Percentiles rank a stretch among this genome's conserved stretches.
Conservation (phyloP, 805 yeast genomes). For the Metschnikowia vanudenii region DNA sequence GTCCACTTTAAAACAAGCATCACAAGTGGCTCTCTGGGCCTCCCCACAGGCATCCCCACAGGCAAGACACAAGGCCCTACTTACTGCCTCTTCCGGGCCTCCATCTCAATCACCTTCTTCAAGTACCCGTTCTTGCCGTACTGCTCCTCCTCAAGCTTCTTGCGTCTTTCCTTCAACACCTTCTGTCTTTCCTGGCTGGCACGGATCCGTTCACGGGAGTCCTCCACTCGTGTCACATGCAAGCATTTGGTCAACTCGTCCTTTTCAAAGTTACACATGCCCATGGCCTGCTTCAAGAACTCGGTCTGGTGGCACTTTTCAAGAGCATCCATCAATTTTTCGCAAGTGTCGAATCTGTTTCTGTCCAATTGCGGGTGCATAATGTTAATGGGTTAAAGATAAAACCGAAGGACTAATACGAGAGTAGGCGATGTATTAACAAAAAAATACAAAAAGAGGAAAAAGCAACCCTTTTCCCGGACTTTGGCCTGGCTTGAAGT, state of each 20-base stretch:
- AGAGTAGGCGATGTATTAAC: too few species aligned
- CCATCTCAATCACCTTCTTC: constrained; percentile 56
- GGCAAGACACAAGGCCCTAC: too few species aligned
- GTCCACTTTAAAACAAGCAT: too few species aligned
- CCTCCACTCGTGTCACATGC: constrained; percentile 68
- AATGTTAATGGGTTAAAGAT: too few species aligned
- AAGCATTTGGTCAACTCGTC: constrained; percentile 77
- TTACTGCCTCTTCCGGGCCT: constrained; percentile 30
- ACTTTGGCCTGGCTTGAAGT: too few species aligned
- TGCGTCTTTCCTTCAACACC: constrained; percentile 54
- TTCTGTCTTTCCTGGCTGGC: constrained; percentile 57
- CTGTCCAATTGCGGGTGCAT: constrained; percentile 49
- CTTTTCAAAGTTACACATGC: constrained; percentile 81
- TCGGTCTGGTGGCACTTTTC: constrained; percentile 83
- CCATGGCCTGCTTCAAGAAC: constrained; percentile 67
- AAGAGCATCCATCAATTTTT: constrained; percentile 77
- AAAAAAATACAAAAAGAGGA: too few species aligned
- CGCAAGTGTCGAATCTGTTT: constrained; percentile 56
- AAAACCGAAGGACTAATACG: too few species aligned
- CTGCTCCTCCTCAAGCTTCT: constrained; percentile 68
- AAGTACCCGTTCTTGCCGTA: constrained; percentile 74
- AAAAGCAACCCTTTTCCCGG: too few species aligned
- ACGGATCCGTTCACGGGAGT: constrained; percentile 54
- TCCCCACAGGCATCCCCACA: too few species aligned
- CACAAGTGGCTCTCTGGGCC: too few species aligned